phyloP scores from a whole-genome alignment of 352 stramenopile species.

The Pythium phragmitis region DNA sequence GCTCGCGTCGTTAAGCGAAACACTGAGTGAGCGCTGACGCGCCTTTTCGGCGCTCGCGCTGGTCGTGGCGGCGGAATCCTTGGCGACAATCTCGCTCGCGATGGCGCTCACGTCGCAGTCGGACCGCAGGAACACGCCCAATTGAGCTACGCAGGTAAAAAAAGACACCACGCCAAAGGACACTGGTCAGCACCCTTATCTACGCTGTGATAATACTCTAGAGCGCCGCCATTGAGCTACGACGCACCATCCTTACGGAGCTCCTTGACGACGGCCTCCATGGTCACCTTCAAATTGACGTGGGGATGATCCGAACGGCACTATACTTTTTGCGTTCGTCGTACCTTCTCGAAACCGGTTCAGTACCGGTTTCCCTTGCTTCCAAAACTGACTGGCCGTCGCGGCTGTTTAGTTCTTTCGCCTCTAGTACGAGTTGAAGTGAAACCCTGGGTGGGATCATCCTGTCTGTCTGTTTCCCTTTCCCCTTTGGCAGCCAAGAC shows the following conservation, averaged over 20 bases:
- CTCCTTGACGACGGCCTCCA: slow-evolving; percentile 73
- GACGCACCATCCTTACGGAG: slow-evolving; percentile 71
- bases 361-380: background rate
- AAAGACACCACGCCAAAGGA: background rate
- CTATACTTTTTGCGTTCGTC: background rate
- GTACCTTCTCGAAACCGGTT: background rate
- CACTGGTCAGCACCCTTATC: slow-evolving; percentile 1
- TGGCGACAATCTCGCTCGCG: slow-evolving; percentile 71
- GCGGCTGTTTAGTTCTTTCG: slow-evolving; percentile 17
- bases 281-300: slow-evolving; percentile 22
- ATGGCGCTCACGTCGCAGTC: slow-evolving; percentile 80
- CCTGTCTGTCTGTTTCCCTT: background rate
- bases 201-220: background rate
- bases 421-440: slow-evolving; percentile 29
- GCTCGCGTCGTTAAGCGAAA: slow-evolving; percentile 11
- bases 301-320: background rate
- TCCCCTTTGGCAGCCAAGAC: background rate
- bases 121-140: slow-evolving; percentile 68
- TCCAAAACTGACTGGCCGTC: background rate
- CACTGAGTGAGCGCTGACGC: slow-evolving; percentile 10
- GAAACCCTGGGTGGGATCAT: slow-evolving; percentile 8
- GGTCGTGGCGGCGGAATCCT: slow-evolving; percentile 47
- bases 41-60: slow-evolving; percentile 18
- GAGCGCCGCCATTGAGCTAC: background rate
- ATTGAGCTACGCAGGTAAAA: slow-evolving; percentile 42